Conservation (phyloP, 148 eudicot species). For the Silene latifolia region DNA sequence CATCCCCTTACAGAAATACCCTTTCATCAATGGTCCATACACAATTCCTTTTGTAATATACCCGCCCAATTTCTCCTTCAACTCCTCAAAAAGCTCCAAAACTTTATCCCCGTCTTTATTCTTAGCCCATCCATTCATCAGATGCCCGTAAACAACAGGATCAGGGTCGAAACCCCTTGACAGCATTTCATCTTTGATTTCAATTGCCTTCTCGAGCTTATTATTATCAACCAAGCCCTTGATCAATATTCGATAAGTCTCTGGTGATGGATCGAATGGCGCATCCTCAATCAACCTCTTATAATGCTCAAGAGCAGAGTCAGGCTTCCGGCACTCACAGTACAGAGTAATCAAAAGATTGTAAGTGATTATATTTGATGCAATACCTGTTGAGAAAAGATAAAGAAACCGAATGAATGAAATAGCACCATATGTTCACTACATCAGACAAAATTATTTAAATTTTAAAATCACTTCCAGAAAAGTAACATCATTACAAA, state of each 20-base stretch:
- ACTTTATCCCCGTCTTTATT: conserved; percentile 51
- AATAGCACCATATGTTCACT: background rate
- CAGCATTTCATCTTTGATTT: conserved; percentile 80
- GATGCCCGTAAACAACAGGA: conserved; percentile 53
- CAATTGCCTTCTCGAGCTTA: conserved; percentile 66
- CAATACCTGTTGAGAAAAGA: conserved; percentile 24
- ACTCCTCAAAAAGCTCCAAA: conserved; percentile 62
- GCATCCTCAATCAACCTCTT: conserved; percentile 73
- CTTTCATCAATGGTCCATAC: conserved; percentile 77
- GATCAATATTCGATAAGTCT: conserved; percentile 60
- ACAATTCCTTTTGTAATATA: conserved; percentile 55
- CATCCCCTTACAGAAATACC: conserved; percentile 68
- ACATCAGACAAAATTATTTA: background rate
- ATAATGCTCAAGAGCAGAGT: conserved; percentile 75
- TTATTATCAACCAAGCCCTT: conserved; percentile 76
- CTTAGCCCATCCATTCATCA: conserved; percentile 74
- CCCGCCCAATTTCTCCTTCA: conserved; percentile 70
- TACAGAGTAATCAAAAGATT: conserved; percentile 63
- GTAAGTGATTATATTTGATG: conserved; percentile 63
- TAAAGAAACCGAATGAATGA: background rate
- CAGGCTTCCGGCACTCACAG: conserved; percentile 71
- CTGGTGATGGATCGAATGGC: conserved; percentile 67
- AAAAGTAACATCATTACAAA: background rate
- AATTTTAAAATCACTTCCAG: background rate
- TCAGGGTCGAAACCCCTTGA: conserved; percentile 55